Base-by-base conservation (phyloP, 805 yeast genomes). In the Candida suzukii region DNA sequence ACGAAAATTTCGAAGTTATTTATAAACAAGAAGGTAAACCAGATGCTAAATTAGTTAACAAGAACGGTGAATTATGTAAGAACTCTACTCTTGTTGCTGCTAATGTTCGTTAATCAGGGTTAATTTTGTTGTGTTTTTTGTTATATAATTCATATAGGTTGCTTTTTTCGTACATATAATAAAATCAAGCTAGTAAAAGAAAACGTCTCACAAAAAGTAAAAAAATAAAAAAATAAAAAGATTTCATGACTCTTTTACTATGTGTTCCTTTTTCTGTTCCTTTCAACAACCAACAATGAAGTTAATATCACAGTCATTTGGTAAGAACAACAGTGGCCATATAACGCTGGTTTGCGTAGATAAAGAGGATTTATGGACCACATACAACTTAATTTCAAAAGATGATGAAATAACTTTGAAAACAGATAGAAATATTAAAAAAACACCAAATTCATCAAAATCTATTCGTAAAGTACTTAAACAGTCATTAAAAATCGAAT, bases 321-420 rank as follows among this genome's bases (percentile, higher is more conserved):
- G 73, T 40, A 78, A 74, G 47, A 87, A 81, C 48, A 66, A 71
- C 39, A 71, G 82, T 43, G 95, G 91, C 6, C 62, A 71, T 2
- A 69, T 87, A 18, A 71, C 84, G 0, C 58, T 91, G 18, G 65
- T 78, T 3, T 90, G 97, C 0, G 84, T 90, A 53, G 98, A 93
- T 52, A 77, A 83, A 37, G 97, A 91, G 52, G 99, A 91, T 59
- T 68, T 93, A 46, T 93, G 96, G 88, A 80, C 84, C 21, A 56
- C 87, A 4, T 88, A 88, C 66, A 93, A 91, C 54, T 66, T 93
- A 21, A 70, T 93, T 3, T 81, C 79, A 38, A 74, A 76, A 41
- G 84, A 82, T 18, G 98, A 93, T 63, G 80, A 76, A 47, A 70
- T 91, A 5, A 76, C 77, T 43, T 66, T 90, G 41, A 71, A 73